Percentiles rank a stretch among this genome's conserved stretches.
These are phyloP conservation scores for Aspergillus ibericus DNA, from an alignment of 2,329 filamentous ascomycete genomes.

Conservation along the genomic window DNA sequence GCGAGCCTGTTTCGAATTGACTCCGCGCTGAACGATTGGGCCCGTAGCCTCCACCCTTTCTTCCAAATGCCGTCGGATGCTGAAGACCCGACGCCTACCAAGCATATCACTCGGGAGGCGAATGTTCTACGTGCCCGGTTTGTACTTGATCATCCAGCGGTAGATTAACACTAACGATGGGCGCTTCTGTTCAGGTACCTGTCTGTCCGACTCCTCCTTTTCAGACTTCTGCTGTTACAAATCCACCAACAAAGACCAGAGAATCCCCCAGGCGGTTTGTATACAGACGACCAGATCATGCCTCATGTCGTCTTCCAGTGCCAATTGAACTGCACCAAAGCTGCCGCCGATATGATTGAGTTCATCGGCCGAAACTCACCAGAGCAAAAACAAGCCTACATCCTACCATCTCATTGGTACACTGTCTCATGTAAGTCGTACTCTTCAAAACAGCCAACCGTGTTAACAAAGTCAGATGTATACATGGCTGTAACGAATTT, in stretches of 20 bases:
- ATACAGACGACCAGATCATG: neutral
- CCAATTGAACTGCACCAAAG: neutral
- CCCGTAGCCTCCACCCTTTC: neutral
- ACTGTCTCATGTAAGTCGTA: neutral
- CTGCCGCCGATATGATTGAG: neutral
- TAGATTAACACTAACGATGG: neutral
- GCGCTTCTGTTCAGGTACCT: slow-evolving; percentile 4
- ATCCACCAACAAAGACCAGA: slow-evolving; percentile 1
- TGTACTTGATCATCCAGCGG: neutral
- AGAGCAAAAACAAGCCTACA: neutral
- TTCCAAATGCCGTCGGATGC: slow-evolving; percentile 1
- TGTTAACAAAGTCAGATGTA: neutral
- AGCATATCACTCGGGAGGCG: neutral
- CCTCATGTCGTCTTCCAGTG: neutral
- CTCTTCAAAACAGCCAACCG: neutral
- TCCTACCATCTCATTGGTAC: neutral
- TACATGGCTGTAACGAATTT: slow-evolving; percentile 16
- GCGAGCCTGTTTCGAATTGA: neutral
- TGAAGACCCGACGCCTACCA: neutral
- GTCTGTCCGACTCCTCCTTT: slow-evolving; percentile 14
- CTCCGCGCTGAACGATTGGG: neutral
- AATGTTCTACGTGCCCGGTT: neutral
- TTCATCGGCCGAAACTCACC: neutral
- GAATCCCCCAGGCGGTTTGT: neutral
- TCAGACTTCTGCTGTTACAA: slow-evolving; percentile 10